Evolutionary conservation across 2,329 filamentous ascomycete species (phyloP), one percentile per base, ranked within the genome.

Genomic region (Neonectria ditissima): DNA sequence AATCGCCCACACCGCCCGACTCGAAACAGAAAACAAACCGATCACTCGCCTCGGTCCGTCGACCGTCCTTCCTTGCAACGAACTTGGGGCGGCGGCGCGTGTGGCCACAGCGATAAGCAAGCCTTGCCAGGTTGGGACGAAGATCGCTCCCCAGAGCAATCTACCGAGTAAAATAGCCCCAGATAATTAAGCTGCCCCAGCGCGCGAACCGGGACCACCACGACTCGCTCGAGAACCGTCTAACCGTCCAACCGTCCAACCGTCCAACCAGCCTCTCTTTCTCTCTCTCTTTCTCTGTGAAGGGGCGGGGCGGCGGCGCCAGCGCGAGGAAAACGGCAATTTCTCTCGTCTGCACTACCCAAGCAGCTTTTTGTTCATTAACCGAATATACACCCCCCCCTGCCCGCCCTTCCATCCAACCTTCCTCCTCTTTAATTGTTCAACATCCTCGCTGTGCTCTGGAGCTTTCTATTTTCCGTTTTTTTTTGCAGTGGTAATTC

Each of bases 151-250:
- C 24, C 26, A 47, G 10, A 47, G 34, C 34, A 37, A 37, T 37
- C n/a, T 16, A 14, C 34, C 5, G 34, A 37, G 34, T n/a, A n/a
- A 47, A 47, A 47, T 47, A 47, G 44, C 44, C 44, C 44, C 44
- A 47, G 44, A 37, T 16, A 37, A 37, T 37, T 37, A 37, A 37
- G n/a, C 34, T 16, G 34, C 34, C 34, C 34, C 34, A 37, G 34
- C 34, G 34, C 34, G 34, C 34, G 34, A n/a, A 34, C 32, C 32
- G 34, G 34, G 32, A 14, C n/a, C n/a, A 37, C 34, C 34, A 37
- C 34, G 34, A 37, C 6, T 30, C 28, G 28, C 28, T 30, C 28
- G 28, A 14, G 6, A 16, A 16, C 34, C 34, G n/a, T 16, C 34
- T 14, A 37, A 37, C 34, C 34, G n/a, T 16, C 34, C 34, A 37